phyloP scores from a whole-genome alignment of 352 stramenopile genomes.

The Thraustochytrium sp. region DNA sequence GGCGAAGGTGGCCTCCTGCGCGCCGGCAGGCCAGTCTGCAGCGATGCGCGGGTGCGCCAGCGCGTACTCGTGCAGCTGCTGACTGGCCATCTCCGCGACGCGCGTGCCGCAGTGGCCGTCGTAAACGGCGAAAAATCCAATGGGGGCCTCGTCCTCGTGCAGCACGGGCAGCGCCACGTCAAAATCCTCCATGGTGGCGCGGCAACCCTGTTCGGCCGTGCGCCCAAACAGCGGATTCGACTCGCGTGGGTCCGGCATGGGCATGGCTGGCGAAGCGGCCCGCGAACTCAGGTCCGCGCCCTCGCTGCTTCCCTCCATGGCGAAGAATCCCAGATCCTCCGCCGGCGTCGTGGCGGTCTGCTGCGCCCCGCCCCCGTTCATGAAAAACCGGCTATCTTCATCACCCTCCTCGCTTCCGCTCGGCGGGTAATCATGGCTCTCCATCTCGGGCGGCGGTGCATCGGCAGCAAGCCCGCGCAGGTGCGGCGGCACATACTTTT shows the following conservation, averaged over 20 bases:
- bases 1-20: neutral
- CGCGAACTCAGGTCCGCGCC: neutral
- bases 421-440: no score
- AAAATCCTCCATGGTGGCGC: slow-evolving; percentile 28
- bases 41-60: neutral
- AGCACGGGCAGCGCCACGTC: neutral
- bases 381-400: no score
- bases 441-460: neutral
- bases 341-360: neutral
- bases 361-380: neutral
- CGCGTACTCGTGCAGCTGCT: slow-evolving; percentile 23
- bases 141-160: neutral
- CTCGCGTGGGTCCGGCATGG: no score
- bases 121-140: slow-evolving; percentile 30
- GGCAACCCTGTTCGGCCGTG: slow-evolving; percentile 1
- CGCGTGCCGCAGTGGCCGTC: slow-evolving; percentile 40
- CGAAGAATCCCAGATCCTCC: neutral
- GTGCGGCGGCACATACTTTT: slow-evolving; percentile 34
- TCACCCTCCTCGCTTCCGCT: no score
- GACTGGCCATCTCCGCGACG: neutral
- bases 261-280: neutral
- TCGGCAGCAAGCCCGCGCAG: neutral
- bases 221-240: neutral
- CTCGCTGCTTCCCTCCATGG: neutral
- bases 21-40: neutral